These are phyloP conservation scores for Ceratocystis smalleyi DNA, from an alignment of 2,329 filamentous ascomycete genomes.

Conservation along the genomic window DNA sequence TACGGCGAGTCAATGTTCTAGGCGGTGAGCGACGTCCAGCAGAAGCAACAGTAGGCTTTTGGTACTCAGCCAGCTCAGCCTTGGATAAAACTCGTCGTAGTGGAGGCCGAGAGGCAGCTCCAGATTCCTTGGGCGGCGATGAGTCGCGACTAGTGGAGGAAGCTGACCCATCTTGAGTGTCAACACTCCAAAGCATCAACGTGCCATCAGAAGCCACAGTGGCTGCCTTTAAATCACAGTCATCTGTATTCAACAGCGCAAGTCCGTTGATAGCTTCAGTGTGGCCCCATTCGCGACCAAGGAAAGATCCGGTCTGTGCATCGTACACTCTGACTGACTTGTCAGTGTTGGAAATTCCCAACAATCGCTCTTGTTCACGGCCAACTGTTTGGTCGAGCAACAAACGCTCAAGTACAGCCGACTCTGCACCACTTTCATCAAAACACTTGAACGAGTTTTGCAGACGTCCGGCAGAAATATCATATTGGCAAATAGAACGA, in stretches of 20 bases:
- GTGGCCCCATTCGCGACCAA: slow-evolving; percentile 87
- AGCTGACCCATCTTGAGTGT: slow-evolving; percentile 28
- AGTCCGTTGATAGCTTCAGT: slow-evolving; percentile 86
- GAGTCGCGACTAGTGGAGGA: slow-evolving; percentile 34
- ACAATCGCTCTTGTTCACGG: slow-evolving; percentile 48
- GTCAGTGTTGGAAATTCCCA: slow-evolving; percentile 85
- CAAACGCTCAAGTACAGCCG: slow-evolving; percentile 69
- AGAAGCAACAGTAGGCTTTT: slow-evolving; percentile 26
- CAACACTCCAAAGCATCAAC: slow-evolving; percentile 61
- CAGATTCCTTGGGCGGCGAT: slow-evolving; percentile 37
- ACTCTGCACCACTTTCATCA: slow-evolving; percentile 64
- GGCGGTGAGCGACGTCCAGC: slow-evolving; percentile 40
- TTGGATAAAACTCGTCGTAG: slow-evolving; percentile 75
- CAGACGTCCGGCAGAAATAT: slow-evolving; percentile 52
- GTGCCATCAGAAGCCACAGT: slow-evolving; percentile 68
- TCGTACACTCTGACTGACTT: slow-evolving; percentile 91
- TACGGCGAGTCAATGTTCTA: slow-evolving; percentile 37
- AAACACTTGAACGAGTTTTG: slow-evolving; percentile 64
- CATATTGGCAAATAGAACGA: slow-evolving; percentile 44
- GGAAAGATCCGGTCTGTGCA: slow-evolving; percentile 54
- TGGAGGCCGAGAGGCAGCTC: slow-evolving; percentile 45
- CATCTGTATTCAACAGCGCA: slow-evolving; percentile 48
- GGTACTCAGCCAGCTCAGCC: slow-evolving; percentile 71
- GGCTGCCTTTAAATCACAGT: slow-evolving; percentile 43
- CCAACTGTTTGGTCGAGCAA: slow-evolving; percentile 43